Conservation (phyloP, 345 rosid genomes). For the Eucalyptus guilfoylei region DNA sequence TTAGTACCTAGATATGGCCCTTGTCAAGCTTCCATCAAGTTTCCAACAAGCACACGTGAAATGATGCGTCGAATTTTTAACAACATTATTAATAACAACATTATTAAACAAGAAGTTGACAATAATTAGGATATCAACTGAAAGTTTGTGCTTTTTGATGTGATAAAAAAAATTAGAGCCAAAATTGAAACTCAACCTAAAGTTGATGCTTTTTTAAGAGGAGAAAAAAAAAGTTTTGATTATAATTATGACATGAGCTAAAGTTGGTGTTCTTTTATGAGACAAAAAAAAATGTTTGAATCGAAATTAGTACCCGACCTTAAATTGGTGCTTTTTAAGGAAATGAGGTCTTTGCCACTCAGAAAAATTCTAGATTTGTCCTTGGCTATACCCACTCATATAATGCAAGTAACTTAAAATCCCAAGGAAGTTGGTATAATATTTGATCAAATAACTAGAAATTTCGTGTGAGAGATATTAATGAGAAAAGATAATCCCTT, state of each 20-base stretch:
- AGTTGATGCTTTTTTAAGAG: neutral
- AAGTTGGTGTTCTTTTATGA: neutral
- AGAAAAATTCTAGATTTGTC: no score
- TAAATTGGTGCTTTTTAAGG: neutral
- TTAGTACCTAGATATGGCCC: neutral
- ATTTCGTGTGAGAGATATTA: neutral
- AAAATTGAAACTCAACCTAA: neutral
- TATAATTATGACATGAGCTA: rapidly evolving
- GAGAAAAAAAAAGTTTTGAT: neutral
- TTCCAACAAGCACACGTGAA: neutral
- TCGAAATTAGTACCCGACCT: neutral
- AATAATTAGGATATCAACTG: neutral
- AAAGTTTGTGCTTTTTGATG: neutral
- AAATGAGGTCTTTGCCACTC: neutral
- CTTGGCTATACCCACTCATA: no score
- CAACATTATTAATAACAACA: no score
- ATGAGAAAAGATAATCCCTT: neutral
- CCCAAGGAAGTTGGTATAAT: neutral
- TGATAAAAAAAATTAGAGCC: neutral
- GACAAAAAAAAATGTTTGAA: neutral
- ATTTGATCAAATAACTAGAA: neutral
- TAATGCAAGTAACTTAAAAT: neutral
- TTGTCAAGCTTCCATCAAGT: neutral
- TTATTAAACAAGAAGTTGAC: neutral
- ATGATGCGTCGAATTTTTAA: neutral